Percentiles rank a stretch among this genome's conserved stretches.
phyloP scores from a whole-genome alignment of 495 filamentous ascomycete species.

The Penicillium coprophilum region DNA sequence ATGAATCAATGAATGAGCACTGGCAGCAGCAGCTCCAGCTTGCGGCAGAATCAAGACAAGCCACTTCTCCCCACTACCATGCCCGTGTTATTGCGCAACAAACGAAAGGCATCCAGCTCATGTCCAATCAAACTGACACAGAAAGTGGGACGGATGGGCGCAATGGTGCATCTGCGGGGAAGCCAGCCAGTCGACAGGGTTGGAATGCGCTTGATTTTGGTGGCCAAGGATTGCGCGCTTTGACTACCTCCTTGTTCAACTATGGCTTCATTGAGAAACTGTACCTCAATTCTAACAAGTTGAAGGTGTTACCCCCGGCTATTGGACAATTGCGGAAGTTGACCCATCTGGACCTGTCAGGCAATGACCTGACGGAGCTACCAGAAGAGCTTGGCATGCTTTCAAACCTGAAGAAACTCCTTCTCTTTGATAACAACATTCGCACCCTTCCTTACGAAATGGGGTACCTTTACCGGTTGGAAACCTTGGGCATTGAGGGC shows the following conservation, averaged over 20 bases:
- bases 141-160: constrained; percentile 62
- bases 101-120: constrained; percentile 59
- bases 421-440: constrained; percentile 87
- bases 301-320: constrained; percentile 68
- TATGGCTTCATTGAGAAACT: constrained; percentile 87
- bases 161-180: constrained; percentile 56
- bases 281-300: constrained; percentile 87
- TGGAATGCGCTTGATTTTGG: constrained; percentile 93
- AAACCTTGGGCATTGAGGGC: constrained; percentile 88
- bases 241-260: constrained; percentile 74
- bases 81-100: constrained; percentile 58
- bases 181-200: constrained; percentile 67
- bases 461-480: constrained; percentile 80
- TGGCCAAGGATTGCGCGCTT: constrained; percentile 82
- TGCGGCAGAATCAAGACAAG: constrained; percentile 66
- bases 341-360: constrained; percentile 78
- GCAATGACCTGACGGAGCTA: constrained; percentile 78
- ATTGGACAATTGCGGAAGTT: constrained; percentile 81
- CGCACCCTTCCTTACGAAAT: constrained; percentile 79
- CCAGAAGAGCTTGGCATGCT: constrained; percentile 96
- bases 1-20: constrained; percentile 70
- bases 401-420: constrained; percentile 73
- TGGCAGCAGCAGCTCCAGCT: constrained; percentile 87
- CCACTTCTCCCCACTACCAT: constrained; percentile 64
- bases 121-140: constrained; percentile 56